A percentile compares a stretch with the other conserved stretches of the same genome.
Evolutionary conservation across 1,284 basidiomycete genomes (phyloP).

Genomic region (Acaromyces ingoldii): DNA sequence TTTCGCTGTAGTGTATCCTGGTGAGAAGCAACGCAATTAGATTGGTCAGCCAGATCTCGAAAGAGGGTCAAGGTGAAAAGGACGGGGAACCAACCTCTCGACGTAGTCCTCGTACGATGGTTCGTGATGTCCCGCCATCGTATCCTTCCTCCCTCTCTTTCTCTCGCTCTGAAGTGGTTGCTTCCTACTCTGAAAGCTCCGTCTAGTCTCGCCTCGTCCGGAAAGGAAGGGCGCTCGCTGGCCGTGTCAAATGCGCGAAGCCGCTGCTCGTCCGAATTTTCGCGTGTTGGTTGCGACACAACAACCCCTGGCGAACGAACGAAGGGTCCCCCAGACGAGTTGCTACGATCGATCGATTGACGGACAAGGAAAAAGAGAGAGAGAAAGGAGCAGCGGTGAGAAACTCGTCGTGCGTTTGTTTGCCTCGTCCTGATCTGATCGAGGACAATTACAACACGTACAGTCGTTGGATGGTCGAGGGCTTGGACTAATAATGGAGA

Average conservation of each 20-base stretch:
- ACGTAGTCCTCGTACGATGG: conserved; percentile 48
- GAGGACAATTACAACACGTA: background rate
- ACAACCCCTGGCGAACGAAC: no score
- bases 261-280: background rate
- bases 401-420: background rate
- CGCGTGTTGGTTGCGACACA: background rate
- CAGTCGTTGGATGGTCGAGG: background rate
- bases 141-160: conserved; percentile 1
- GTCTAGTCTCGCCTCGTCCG: background rate
- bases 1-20: conserved; percentile 51
- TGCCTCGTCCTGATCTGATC: background rate
- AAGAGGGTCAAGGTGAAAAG: background rate
- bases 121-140: no score
- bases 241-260: background rate
- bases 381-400: background rate
- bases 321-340: no score
- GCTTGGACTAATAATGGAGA: background rate
- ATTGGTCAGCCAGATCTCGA: background rate
- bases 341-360: no score
- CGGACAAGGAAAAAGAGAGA: background rate
- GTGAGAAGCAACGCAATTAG: background rate
- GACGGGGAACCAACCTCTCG: conserved; percentile 31
- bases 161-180: background rate
- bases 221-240: background rate
- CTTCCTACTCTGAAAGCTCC: background rate